Conservation (phyloP, 2,329 filamentous ascomycete species). For the Knoxdaviesia capensis region DNA sequence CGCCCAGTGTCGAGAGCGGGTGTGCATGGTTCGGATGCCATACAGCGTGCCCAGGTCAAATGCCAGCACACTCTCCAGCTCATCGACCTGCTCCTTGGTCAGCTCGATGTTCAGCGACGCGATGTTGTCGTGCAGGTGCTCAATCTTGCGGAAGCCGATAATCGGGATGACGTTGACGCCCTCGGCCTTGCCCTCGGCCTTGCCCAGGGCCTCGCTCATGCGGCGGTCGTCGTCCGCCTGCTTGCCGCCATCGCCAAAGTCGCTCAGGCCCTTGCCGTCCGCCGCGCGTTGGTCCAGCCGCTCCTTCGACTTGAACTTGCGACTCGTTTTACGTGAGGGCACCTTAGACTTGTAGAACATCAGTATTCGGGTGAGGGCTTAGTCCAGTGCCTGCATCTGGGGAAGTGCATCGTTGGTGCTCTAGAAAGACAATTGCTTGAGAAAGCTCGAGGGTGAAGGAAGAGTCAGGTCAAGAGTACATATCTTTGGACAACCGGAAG, state of each 20-base stretch:
- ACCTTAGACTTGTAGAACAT: too few species aligned
- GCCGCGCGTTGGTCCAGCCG: conserved; percentile 12
- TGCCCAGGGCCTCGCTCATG: conserved; percentile 35
- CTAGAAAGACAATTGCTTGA: too few species aligned
- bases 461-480: too few species aligned
- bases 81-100: conserved; percentile 27
- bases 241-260: conserved; percentile 7
- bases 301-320: conserved; percentile 14
- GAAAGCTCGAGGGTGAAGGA: too few species aligned
- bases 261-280: conserved; percentile 18
- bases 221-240: conserved; percentile 27
- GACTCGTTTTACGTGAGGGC: too few species aligned
- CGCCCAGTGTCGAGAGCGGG: too few species aligned
- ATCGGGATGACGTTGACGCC: conserved; percentile 32
- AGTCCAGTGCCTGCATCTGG: too few species aligned
- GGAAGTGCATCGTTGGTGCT: too few species aligned
- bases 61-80: conserved; percentile 28
- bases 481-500: too few species aligned
- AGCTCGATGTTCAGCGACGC: conserved; percentile 28
- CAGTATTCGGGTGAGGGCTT: too few species aligned
- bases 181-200: conserved; percentile 35
- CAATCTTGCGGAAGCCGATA: conserved; percentile 28
- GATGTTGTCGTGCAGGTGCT: conserved; percentile 33
- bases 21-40: background rate
- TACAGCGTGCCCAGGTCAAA: conserved; percentile 28